Base-by-base conservation (phyloP, 176 grass and related monocot species). In the Dactylis glomerata region DNA sequence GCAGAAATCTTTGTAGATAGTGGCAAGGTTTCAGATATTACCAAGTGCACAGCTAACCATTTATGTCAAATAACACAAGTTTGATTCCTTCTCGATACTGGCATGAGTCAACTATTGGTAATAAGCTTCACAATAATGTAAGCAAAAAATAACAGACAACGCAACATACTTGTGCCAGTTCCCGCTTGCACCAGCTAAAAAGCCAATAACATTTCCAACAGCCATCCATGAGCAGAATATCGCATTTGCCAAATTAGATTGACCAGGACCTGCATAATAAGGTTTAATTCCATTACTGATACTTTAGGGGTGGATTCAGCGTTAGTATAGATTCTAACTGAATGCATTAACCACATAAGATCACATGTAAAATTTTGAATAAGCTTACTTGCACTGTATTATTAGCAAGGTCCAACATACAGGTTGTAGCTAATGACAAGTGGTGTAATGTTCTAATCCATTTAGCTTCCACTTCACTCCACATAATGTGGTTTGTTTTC, bases 181-280 rank as follows among this genome's bases (percentile, higher is more conserved):
- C 33, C 93, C 78, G 9, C 91, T 96, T 3, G 91, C n/a, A n/a
- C n/a, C n/a, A n/a, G n/a, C n/a, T n/a, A n/a, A n/a, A n/a, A n/a
- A n/a, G n/a, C n/a, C n/a, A n/a, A n/a, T n/a, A n/a, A n/a, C n/a
- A n/a, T n/a, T n/a, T n/a, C n/a, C n/a, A n/a, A n/a, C n/a, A n/a
- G n/a, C n/a, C n/a, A n/a, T n/a, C n/a, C n/a, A n/a, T n/a, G n/a
- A n/a, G n/a, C n/a, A n/a, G n/a, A n/a, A 98, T 94, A 98, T 98
- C 19, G 96, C 93, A 82, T 98, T 98, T 72, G 96, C 93, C 50
- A 91, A 98, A 85, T 90, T 95, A 78, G 93, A 94, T 79, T 98
- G 96, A 61, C 95, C 91, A 31, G 93, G 96, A 27, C 91, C 93
- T 96, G 54, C 51, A 83, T 10, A 49, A 61, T 51, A 57, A 80